phyloP scores from a whole-genome alignment of 1,139 yeast species.

The Yamadazyma oceani region DNA sequence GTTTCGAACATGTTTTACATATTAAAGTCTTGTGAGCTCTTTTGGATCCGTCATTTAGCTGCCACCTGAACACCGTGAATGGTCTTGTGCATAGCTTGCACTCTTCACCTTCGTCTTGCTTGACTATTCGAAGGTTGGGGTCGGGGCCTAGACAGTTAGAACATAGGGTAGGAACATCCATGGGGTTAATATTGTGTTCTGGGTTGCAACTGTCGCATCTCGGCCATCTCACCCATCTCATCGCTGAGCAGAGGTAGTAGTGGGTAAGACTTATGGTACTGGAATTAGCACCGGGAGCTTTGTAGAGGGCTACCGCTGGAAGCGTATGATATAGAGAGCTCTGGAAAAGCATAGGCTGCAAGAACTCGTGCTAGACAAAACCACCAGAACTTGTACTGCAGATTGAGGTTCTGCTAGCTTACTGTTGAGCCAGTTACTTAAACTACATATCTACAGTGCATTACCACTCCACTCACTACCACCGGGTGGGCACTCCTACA shows the following conservation, averaged over 20 bases:
- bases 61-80: slow-evolving; percentile 80
- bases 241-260: background rate
- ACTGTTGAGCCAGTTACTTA: too few species aligned
- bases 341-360: too few species aligned
- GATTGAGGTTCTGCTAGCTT: too few species aligned
- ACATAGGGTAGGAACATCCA: slow-evolving; percentile 64
- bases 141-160: slow-evolving; percentile 69
- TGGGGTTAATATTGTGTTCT: background rate
- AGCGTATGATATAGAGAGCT: too few species aligned
- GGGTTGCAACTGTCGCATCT: background rate
- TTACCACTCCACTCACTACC: too few species aligned
- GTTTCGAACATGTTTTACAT: slow-evolving; percentile 76
- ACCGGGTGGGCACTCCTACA: background rate
- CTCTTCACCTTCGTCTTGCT: slow-evolving; percentile 73
- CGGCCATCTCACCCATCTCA: background rate
- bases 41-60: slow-evolving; percentile 32
- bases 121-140: slow-evolving; percentile 65
- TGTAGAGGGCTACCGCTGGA: too few species aligned
- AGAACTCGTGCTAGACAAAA: too few species aligned
- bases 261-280: too few species aligned
- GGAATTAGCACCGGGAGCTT: too few species aligned
- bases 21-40: slow-evolving; percentile 54
- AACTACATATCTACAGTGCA: too few species aligned
- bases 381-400: too few species aligned
- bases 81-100: slow-evolving; percentile 83